Evolutionary conservation across 2,329 filamentous ascomycete genomes (phyloP).

Genomic region (Diatrype stigma): DNA sequence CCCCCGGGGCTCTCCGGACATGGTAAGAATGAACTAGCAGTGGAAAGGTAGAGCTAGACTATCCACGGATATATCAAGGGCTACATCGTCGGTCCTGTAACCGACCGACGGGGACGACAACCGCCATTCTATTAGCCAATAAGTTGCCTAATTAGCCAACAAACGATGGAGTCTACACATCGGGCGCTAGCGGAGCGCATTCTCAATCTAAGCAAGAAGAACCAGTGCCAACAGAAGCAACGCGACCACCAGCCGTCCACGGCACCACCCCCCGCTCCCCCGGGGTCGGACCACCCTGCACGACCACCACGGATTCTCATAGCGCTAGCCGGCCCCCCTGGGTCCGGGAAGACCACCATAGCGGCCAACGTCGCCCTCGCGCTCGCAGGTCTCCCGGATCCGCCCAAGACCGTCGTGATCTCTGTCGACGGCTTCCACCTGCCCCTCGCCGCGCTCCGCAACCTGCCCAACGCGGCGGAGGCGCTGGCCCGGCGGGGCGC

Average conservation of each 20-base stretch:
- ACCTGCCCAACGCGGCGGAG: conserved; percentile 26
- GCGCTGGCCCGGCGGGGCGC: conserved; percentile 28
- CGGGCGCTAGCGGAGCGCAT: not conserved
- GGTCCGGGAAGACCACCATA: conserved; percentile 22
- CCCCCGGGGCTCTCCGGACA: not conserved
- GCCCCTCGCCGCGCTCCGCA: conserved; percentile 18
- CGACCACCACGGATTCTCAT: conserved; percentile 15
- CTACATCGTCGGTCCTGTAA: too few species aligned
- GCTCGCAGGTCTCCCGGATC: conserved; percentile 3
- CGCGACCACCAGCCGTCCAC: not conserved
- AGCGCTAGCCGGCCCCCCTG: conserved; percentile 17
- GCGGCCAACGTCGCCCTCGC: conserved; percentile 10
- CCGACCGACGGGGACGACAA: too few species aligned
- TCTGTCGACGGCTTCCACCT: conserved; percentile 27
- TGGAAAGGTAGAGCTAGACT: too few species aligned
- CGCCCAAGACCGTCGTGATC: conserved; percentile 16
- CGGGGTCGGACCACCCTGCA: too few species aligned
- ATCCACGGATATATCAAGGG: too few species aligned
- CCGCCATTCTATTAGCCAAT: too few species aligned
- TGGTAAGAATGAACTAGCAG: too few species aligned
- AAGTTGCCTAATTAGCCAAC: too few species aligned
- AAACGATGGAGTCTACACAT: conserved; percentile 1
- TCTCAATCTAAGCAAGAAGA: not conserved
- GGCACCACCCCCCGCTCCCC: not conserved
- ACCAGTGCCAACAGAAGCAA: not conserved